phyloP scores from a whole-genome alignment of 2,329 filamentous ascomycete species.

The Ascochyta pisi region DNA sequence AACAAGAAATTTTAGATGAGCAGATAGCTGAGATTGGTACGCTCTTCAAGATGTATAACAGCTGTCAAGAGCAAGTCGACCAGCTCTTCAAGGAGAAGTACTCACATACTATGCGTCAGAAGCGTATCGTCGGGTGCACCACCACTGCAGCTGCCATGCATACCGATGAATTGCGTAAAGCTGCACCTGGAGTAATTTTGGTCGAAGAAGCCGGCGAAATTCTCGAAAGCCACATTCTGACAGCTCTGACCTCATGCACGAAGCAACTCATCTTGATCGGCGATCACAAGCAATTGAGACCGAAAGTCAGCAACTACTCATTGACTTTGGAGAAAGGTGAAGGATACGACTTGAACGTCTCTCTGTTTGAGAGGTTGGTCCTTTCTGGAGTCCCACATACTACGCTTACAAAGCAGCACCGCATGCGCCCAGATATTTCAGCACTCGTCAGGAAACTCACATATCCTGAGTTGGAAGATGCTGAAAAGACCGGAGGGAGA shows the following conservation, averaged over 20 bases:
- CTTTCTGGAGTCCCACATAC: conserved; percentile 60
- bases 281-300: conserved; percentile 75
- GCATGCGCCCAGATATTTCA: conserved; percentile 74
- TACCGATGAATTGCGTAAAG: conserved; percentile 59
- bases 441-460: conserved; percentile 63
- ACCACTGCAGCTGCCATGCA: conserved; percentile 74
- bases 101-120: conserved; percentile 54
- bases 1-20: conserved; percentile 55
- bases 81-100: conserved; percentile 35
- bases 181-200: conserved; percentile 65
- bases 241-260: conserved; percentile 62
- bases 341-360: conserved; percentile 71
- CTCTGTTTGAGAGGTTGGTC: conserved; percentile 73
- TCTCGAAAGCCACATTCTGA: conserved; percentile 70
- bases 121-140: conserved; percentile 72
- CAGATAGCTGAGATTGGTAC: conserved; percentile 52
- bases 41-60: conserved; percentile 53
- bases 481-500: conserved; percentile 56
- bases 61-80: conserved; percentile 50
- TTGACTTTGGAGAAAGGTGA: conserved; percentile 69
- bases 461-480: conserved; percentile 68
- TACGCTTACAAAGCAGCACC: conserved; percentile 67
- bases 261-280: conserved; percentile 74
- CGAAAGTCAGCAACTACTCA: conserved; percentile 68
- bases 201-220: conserved; percentile 79